Evolutionary conservation across 495 filamentous ascomycete species (phyloP).

Genomic region (Xylaria acuta): DNA sequence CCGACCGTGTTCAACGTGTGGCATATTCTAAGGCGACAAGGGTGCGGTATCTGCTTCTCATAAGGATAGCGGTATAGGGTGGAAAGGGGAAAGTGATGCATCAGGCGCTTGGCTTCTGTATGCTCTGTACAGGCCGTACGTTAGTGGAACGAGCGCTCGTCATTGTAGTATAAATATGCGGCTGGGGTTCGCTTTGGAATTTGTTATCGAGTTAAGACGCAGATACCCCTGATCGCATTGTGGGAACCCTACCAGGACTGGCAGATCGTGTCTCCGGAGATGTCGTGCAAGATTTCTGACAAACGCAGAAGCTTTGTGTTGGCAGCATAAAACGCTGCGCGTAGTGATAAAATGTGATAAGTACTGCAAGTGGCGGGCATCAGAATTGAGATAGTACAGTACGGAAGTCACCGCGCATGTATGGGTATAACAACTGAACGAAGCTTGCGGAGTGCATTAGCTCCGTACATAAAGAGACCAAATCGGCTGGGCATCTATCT

Average conservation of each 20-base stretch:
- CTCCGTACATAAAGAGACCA: not conserved
- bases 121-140: constrained; percentile 12
- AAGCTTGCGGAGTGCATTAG: constrained; percentile 22
- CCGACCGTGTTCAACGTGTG: not conserved
- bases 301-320: too few species aligned
- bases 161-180: not conserved
- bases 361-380: not conserved
- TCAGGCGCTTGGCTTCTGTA: constrained; percentile 16
- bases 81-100: not conserved
- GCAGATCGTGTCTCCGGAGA: constrained; percentile 1
- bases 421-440: not conserved
- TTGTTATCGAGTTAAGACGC: not conserved
- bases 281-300: constrained; percentile 8
- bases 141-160: not conserved
- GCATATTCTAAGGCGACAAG: not conserved
- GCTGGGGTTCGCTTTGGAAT: constrained; percentile 9
- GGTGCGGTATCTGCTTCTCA: constrained; percentile 1
- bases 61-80: not conserved
- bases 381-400: not conserved
- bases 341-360: constrained; percentile 7
- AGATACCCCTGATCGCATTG: constrained; percentile 10
- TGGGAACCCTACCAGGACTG: not conserved
- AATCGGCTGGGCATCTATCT: constrained; percentile 13
- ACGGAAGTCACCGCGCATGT: not conserved
- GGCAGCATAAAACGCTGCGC: not conserved